These are phyloP conservation scores for Chloris gayana DNA, from an alignment of 176 grass and related monocot genomes.

Conservation along the genomic window DNA sequence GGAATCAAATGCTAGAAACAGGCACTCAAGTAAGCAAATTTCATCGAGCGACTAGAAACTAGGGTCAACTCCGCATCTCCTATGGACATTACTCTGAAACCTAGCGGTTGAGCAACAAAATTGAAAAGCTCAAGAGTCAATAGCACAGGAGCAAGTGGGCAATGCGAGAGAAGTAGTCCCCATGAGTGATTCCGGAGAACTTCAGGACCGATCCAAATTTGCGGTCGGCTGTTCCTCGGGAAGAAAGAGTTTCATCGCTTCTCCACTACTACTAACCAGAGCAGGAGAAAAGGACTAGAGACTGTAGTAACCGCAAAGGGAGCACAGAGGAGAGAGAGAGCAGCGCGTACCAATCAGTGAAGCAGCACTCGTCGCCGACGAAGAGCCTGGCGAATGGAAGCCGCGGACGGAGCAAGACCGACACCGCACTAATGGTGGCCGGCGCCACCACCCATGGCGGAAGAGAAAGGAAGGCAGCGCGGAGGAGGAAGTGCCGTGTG, in stretches of 20 bases:
- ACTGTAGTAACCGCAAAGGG: background rate
- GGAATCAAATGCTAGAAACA: background rate
- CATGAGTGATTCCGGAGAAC: background rate
- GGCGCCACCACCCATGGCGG: background rate
- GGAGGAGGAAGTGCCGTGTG: no score
- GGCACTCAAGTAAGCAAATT: background rate
- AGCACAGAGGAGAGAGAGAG: background rate
- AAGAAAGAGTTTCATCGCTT: background rate
- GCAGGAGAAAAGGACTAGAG: background rate
- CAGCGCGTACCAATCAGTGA: background rate
- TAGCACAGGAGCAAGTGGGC: background rate
- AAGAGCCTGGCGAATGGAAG: background rate
- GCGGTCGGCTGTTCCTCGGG: background rate
- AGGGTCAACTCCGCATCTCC: background rate
- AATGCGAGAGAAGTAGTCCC: background rate
- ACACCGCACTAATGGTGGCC: background rate
- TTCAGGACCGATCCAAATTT: no score
- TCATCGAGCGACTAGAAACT: background rate
- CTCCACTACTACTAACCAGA: background rate
- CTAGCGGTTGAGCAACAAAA: background rate
- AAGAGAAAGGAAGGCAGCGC: background rate
- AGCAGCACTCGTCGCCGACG: background rate
- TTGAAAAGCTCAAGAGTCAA: background rate
- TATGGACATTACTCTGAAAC: conserved; percentile 10
- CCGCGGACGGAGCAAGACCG: background rate